Conservation (phyloP, 1,284 basidiomycete genomes). For the Pulveroboletus sp. region DNA sequence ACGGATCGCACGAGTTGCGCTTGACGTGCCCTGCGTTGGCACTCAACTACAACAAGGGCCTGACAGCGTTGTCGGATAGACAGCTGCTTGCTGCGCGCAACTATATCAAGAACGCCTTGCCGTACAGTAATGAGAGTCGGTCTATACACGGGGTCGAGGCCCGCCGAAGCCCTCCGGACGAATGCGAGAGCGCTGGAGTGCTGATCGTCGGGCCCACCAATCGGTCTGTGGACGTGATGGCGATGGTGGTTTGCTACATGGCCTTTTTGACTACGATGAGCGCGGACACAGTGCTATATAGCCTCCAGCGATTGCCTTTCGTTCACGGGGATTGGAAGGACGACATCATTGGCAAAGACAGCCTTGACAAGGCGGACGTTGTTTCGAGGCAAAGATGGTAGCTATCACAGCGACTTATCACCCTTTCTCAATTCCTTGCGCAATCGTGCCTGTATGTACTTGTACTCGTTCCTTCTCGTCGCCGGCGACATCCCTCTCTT, state of each 20-base stretch:
- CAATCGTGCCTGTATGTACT: background rate
- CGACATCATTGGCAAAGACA: background rate
- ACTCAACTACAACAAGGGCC: background rate
- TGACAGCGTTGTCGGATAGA: background rate
- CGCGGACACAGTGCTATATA: background rate
- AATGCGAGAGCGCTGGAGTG: background rate
- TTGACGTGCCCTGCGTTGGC: conserved; percentile 1
- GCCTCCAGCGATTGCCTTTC: background rate
- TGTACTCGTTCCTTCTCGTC: background rate
- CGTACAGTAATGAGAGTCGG: background rate
- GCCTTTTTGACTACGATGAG: background rate
- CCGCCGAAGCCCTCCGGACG: no score
- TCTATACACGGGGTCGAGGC: background rate
- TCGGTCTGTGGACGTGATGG: background rate
- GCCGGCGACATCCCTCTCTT: background rate
- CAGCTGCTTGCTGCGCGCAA: background rate
- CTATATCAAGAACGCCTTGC: background rate
- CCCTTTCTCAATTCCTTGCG: background rate
- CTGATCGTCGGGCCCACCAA: background rate
- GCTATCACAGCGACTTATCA: background rate
- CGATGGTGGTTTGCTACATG: background rate
- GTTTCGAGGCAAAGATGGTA: background rate
- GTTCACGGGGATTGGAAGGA: background rate
- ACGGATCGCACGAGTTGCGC: background rate
- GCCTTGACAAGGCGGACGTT: background rate